Conservation (phyloP, 31 red algal species). For the Porphyra umbilicalis region DNA sequence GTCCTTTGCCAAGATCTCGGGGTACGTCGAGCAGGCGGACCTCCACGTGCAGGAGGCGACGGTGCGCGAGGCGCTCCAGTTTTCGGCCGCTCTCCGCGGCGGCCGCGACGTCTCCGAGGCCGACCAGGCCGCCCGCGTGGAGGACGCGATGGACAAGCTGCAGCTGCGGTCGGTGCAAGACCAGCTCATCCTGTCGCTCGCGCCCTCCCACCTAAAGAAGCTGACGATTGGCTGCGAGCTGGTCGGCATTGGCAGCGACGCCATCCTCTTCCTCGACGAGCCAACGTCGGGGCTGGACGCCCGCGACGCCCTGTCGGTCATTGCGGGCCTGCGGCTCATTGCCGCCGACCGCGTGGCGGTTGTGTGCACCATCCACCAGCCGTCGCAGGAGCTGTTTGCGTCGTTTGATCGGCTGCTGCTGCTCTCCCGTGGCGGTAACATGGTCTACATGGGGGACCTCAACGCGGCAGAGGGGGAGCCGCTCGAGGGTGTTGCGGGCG, state of each 20-base stretch:
- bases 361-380: conserved; percentile 46
- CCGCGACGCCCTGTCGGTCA: conserved; percentile 28
- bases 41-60: conserved; percentile 71
- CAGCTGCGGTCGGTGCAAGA: conserved; percentile 28
- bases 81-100: conserved; percentile 65
- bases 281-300: conserved; percentile 69
- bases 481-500: not conserved
- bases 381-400: conserved; percentile 31
- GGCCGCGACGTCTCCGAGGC: conserved; percentile 34
- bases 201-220: conserved; percentile 37
- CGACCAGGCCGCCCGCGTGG: conserved; percentile 21
- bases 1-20: conserved; percentile 24
- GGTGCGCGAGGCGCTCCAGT: conserved; percentile 65
- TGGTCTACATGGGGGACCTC: conserved; percentile 23
- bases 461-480: not conserved
- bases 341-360: conserved; percentile 22
- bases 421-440: conserved; percentile 18
- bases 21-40: conserved; percentile 90
- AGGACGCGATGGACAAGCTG: conserved; percentile 60
- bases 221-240: conserved; percentile 69
- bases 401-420: conserved; percentile 35
- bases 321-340: conserved; percentile 12
- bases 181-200: conserved; percentile 41
- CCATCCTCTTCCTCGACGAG: conserved; percentile 57
- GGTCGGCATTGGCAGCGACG: conserved; percentile 10